Evolutionary conservation across 2,329 filamentous ascomycete genomes (phyloP).

Genomic region (Ilyonectria sp.): DNA sequence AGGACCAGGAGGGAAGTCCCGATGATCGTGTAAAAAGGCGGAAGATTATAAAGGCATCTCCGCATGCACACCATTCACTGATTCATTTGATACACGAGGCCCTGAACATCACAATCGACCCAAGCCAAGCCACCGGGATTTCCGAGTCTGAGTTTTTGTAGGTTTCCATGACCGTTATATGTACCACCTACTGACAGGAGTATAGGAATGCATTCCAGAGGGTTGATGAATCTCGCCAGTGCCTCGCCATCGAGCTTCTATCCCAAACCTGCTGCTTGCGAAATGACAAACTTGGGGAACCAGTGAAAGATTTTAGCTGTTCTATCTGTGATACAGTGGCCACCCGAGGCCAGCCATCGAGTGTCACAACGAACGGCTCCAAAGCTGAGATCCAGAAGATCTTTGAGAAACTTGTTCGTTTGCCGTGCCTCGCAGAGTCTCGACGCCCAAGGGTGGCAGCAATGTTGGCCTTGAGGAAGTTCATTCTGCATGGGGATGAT

Average conservation of each 20-base stretch:
- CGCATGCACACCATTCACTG: conserved; percentile 41
- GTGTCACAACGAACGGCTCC: conserved; percentile 26
- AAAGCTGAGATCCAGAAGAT: conserved; percentile 60
- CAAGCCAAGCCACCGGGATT: conserved; percentile 45
- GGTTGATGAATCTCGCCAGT: conserved; percentile 65
- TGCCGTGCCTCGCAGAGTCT: conserved; percentile 65
- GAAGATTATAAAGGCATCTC: conserved; percentile 43
- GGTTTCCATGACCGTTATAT: conserved; percentile 46
- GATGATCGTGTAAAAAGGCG: conserved; percentile 48
- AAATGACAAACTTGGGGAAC: conserved; percentile 22
- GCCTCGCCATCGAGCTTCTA: conserved; percentile 67
- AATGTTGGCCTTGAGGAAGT: conserved; percentile 79
- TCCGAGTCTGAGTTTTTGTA: conserved; percentile 63
- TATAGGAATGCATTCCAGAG: conserved; percentile 59
- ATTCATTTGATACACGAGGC: conserved; percentile 46
- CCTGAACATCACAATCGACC: conserved; percentile 45
- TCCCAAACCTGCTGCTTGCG: conserved; percentile 62
- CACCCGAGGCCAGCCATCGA: background rate
- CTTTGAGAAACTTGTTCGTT: conserved; percentile 63
- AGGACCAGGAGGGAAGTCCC: conserved; percentile 41
- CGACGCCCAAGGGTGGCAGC: conserved; percentile 77
- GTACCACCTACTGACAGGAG: conserved; percentile 36
- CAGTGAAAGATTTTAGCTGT: conserved; percentile 35
- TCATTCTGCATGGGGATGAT: conserved; percentile 77
- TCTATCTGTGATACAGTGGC: conserved; percentile 44